Conservation (phyloP, 768 basidiomycete genomes). For the Rhizopogon vesiculosus region DNA sequence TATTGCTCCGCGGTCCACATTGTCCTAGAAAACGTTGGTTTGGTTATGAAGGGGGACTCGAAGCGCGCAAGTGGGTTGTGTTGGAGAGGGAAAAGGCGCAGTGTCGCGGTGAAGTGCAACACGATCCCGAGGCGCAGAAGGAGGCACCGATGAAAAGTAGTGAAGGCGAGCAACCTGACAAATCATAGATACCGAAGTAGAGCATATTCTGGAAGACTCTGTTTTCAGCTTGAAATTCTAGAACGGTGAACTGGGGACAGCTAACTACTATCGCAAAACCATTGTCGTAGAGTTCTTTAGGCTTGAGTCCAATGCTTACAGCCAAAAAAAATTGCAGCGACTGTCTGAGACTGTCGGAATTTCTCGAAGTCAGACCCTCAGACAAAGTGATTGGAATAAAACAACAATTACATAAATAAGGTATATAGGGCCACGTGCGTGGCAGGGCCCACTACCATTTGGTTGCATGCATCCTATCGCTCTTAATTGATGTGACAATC, state of each 20-base stretch:
- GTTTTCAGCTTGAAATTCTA: background rate
- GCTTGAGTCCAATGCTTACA: too few relatives aligned
- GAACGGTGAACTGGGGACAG: background rate
- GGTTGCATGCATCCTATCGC: too few relatives aligned
- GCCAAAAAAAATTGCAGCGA: background rate
- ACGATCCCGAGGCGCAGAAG: background rate
- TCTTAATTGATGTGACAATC: too few relatives aligned
- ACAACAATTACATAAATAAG: background rate
- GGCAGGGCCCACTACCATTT: too few relatives aligned
- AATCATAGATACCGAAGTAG: background rate
- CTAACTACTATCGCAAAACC: too few relatives aligned
- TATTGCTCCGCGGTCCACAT: constrained; percentile 69
- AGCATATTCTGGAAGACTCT: background rate
- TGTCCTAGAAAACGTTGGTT: constrained; percentile 44
- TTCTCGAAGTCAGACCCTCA: background rate
- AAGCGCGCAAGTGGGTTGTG: constrained; percentile 36
- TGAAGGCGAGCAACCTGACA: background rate
- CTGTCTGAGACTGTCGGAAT: background rate
- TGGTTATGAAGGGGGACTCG: constrained; percentile 57
- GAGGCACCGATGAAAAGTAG: constrained; percentile 8
- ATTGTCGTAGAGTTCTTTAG: background rate
- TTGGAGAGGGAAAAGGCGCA: constrained; percentile 8
- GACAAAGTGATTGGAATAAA: background rate
- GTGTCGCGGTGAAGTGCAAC: background rate
- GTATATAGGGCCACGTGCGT: too few relatives aligned